Evolutionary conservation across 805 yeast species (phyloP), one percentile per base, ranked within the genome.

Genomic region (Ogataea methanolica): DNA sequence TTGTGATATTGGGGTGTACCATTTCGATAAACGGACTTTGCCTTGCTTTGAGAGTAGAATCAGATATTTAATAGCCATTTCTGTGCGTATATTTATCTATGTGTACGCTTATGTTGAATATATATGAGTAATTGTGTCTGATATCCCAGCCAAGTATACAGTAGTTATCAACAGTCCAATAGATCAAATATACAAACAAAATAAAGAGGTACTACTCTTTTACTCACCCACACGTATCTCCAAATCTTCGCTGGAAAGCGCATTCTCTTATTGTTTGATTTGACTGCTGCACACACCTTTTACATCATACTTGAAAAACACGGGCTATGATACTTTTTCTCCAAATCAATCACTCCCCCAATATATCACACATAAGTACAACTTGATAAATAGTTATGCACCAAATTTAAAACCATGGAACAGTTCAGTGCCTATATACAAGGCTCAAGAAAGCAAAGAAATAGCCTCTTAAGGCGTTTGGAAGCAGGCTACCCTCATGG

Each of bases 41-140:
- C 99, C 99, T 65, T 94, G 99, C 56, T 97, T 80, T 14, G 97
- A 91, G 15, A 92, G 76, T 44, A 94, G 71, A 42, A 95, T 74
- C 45, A 92, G 60, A 65, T 86, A 95, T 56, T 85, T 85, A 49
- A 94, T 78, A 11, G 85, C 83, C 95, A 87, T 87, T 17, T 11
- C 36, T 16, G 33, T 33, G 29, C 17, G 17, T 34, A 34, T 34
- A 7, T 11, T 16, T 34, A 31, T 39, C 11, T 39, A 21, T n/a
- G 14, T 16, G 17, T 36, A 2, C 17, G 12, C 5, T 2, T 36
- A 16, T 36, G 19, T 19, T 36, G 21, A 17, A 16, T 36, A 11
- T 36, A 16, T 36, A 11, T n/a, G 21, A 19, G 21, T 19, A 19
- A 19, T 16, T 17, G 21, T 34, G 5, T 31, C 19, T 7, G 12